Percentiles rank a stretch among this genome's conserved stretches.
phyloP scores from a whole-genome alignment of 345 rosid genomes.

The Eucalyptus polybractea region DNA sequence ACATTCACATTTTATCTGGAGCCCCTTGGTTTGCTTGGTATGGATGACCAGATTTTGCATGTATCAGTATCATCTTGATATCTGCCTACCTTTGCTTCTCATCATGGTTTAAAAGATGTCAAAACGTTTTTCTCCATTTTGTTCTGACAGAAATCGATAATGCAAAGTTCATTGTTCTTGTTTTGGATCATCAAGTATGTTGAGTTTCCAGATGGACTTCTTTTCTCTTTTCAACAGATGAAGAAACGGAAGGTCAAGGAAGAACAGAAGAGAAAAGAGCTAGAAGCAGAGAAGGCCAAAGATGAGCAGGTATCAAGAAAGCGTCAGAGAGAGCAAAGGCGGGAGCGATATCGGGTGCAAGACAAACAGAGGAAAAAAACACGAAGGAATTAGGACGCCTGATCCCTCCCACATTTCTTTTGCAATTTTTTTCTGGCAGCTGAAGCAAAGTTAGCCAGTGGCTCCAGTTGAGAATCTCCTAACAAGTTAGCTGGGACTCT shows the following conservation, averaged over 20 bases:
- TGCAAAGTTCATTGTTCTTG: background rate
- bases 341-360: constrained; percentile 56
- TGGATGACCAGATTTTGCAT: background rate
- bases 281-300: constrained; percentile 54
- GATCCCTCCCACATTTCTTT: background rate
- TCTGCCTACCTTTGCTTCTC: background rate
- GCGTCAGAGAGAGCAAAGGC: constrained; percentile 70
- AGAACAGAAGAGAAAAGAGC: constrained; percentile 40
- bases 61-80: background rate
- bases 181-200: background rate
- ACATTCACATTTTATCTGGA: background rate
- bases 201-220: background rate
- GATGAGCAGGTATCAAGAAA: constrained; percentile 47
- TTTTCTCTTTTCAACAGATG: constrained; percentile 21
- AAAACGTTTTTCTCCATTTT: background rate
- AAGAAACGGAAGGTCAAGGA: constrained; percentile 52
- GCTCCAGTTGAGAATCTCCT: background rate
- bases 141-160: background rate
- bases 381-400: constrained; percentile 10
- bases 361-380: constrained; percentile 57
- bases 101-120: background rate
- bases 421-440: background rate
- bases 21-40: background rate
- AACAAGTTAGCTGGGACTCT: background rate
- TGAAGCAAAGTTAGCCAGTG: background rate